Evolutionary conservation across 257 asterid species (phyloP).

Genomic region (Verbena officinalis): DNA sequence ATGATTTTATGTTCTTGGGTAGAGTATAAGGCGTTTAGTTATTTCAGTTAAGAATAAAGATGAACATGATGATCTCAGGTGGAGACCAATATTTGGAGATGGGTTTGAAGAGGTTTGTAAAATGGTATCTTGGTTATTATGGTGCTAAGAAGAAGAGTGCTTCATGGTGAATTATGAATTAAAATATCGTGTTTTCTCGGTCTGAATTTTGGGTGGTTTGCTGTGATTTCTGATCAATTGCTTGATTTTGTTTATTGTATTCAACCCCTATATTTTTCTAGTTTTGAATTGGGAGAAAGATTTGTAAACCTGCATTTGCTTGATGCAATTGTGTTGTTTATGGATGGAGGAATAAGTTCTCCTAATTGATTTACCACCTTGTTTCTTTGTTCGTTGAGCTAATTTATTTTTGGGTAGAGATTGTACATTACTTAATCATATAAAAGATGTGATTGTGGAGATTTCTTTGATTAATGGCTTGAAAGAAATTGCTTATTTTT

Average conservation of each 20-base stretch:
- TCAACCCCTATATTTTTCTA: not conserved
- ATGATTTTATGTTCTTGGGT: not conserved
- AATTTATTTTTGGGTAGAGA: conserved; percentile 26
- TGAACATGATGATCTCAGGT: not conserved
- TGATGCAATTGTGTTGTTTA: conserved; percentile 23
- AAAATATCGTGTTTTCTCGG: not conserved
- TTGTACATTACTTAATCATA: conserved; percentile 33
- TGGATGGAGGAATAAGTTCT: conserved; percentile 33
- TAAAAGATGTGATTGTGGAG: too few relatives aligned
- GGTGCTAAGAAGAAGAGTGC: conserved; percentile 63
- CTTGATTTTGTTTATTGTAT: conserved; percentile 16
- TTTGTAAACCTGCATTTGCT: conserved; percentile 21
- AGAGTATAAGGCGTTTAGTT: not conserved
- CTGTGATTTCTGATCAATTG: conserved; percentile 18
- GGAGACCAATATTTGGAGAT: conserved; percentile 44
- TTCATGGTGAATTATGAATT: conserved; percentile 39
- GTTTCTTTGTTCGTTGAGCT: conserved; percentile 29
- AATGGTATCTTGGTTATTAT: conserved; percentile 71
- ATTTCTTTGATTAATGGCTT: conserved; percentile 16
- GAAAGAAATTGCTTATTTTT: not conserved
- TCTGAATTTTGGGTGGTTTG: not conserved
- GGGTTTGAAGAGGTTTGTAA: conserved; percentile 69
- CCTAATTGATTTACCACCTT: conserved; percentile 34
- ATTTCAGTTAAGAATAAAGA: not conserved
- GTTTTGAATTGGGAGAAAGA: conserved; percentile 14